phyloP scores from a whole-genome alignment of 306 rosid genomes.

The Cicer chorassanicum region DNA sequence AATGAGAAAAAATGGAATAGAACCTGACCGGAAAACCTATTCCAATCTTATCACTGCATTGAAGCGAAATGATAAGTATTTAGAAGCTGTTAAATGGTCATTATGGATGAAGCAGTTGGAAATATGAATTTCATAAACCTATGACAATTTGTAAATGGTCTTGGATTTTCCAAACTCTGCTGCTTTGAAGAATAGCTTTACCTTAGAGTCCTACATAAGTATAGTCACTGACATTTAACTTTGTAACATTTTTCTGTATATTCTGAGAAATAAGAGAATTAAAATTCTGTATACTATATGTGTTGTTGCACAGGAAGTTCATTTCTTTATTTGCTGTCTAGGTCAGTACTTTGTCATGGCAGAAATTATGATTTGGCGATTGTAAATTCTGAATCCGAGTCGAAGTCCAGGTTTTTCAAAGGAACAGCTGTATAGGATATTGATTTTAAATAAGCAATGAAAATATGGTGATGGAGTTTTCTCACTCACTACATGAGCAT shows the following conservation, averaged over 20 bases:
- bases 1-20: conserved; percentile 80
- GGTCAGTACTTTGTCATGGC: not conserved
- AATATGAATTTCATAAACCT: conserved; percentile 48
- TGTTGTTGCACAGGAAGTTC: conserved; percentile 14
- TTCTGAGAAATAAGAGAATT: not conserved
- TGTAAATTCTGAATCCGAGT: conserved; percentile 6
- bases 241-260: conserved; percentile 39
- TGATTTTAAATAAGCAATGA: conserved; percentile 8
- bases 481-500: too few species aligned
- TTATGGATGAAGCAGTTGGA: conserved; percentile 95
- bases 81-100: conserved; percentile 98
- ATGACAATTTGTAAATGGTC: conserved; percentile 25
- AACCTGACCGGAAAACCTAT: conserved; percentile 86
- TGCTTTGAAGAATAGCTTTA: conserved; percentile 30
- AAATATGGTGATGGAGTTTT: not conserved
- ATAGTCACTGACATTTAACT: conserved; percentile 12
- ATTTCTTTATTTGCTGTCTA: not conserved
- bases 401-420: conserved; percentile 16
- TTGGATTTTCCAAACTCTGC: conserved; percentile 25
- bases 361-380: not conserved
- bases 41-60: conserved; percentile 70
- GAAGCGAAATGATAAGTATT: conserved; percentile 70
- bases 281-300: not conserved
- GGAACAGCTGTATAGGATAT: not conserved
- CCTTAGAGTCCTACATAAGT: conserved; percentile 20